Evolutionary conservation across 495 filamentous ascomycete species (phyloP).

Genomic region (Emericellopsis terricola): DNA sequence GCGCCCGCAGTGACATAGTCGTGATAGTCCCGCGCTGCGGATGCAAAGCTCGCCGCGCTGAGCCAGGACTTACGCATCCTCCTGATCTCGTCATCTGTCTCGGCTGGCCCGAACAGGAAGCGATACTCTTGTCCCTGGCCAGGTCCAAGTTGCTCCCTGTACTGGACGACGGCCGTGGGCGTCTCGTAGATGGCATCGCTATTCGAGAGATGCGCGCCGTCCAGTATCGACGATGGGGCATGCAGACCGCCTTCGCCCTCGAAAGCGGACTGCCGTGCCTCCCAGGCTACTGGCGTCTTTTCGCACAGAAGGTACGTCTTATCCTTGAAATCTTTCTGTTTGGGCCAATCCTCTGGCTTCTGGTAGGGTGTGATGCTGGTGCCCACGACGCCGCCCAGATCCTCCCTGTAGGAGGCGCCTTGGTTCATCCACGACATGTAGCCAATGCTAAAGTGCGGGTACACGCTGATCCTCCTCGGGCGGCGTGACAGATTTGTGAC

Average conservation of each 20-base stretch:
- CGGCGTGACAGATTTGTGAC: slow-evolving; percentile 30
- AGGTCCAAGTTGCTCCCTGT: slow-evolving; percentile 20
- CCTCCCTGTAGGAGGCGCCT: slow-evolving; percentile 27
- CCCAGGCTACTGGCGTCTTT: slow-evolving; percentile 29
- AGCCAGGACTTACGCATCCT: slow-evolving; percentile 29
- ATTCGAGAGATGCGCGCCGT: slow-evolving; percentile 13
- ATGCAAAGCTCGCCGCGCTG: slow-evolving; percentile 27
- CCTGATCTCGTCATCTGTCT: slow-evolving; percentile 28
- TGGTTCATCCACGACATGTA: slow-evolving; percentile 47
- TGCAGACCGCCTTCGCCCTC: slow-evolving; percentile 39
- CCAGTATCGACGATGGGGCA: slow-evolving; percentile 23
- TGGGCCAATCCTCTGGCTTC: slow-evolving; percentile 35
- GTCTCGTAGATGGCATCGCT: slow-evolving; percentile 37
- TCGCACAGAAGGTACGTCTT: slow-evolving; percentile 39
- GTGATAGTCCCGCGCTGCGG: slow-evolving; percentile 24
- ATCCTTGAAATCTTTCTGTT: slow-evolving; percentile 37
- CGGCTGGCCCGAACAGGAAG: slow-evolving; percentile 35
- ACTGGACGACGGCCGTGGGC: slow-evolving; percentile 34
- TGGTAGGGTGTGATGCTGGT: slow-evolving; percentile 37
- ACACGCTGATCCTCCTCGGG: slow-evolving; percentile 28
- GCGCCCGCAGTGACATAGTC: slow-evolving; percentile 28
- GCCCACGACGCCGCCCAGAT: slow-evolving; percentile 28
- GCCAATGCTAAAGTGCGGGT: slow-evolving; percentile 37
- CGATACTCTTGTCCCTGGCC: slow-evolving; percentile 26
- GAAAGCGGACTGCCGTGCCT: slow-evolving; percentile 29